Percentiles rank a stretch among this genome's conserved stretches.
These are phyloP conservation scores for Pichia eremophila DNA, from an alignment of 805 yeast genomes.

Conservation along the genomic window DNA sequence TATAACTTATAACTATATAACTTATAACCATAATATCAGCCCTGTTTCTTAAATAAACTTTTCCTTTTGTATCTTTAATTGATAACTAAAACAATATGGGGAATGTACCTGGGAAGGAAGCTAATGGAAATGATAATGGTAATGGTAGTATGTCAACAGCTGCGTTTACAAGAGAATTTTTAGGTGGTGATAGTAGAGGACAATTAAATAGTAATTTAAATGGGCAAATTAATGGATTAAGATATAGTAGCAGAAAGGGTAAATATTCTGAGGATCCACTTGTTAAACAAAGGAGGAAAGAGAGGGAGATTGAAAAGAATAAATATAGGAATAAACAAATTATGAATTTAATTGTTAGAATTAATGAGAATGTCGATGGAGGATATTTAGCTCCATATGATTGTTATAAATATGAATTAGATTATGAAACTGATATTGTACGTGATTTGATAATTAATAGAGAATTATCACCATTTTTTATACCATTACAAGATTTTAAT, in stretches of 20 bases:
- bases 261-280: not conserved
- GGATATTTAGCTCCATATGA: slow-evolving; percentile 92
- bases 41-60: not conserved
- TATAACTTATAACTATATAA: not conserved
- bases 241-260: not conserved
- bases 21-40: not conserved
- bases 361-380: slow-evolving; percentile 78
- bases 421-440: slow-evolving; percentile 68
- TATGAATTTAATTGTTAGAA: slow-evolving; percentile 47
- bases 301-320: slow-evolving; percentile 47
- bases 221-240: not conserved
- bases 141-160: not conserved
- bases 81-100: slow-evolving; percentile 1
- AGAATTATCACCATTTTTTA: slow-evolving; percentile 78
- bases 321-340: slow-evolving; percentile 44
- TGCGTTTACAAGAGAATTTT: not conserved
- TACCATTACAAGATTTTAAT: slow-evolving; percentile 78
- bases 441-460: slow-evolving; percentile 59
- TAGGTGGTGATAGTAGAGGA: not conserved
- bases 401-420: slow-evolving; percentile 67
- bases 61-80: not conserved
- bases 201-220: not conserved
- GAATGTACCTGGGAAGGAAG: slow-evolving; percentile 5
- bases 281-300: slow-evolving; percentile 24
- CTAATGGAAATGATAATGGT: not conserved